Base-by-base conservation (phyloP, 208 protist species). In the Kentomonas sorsogonicus region DNA sequence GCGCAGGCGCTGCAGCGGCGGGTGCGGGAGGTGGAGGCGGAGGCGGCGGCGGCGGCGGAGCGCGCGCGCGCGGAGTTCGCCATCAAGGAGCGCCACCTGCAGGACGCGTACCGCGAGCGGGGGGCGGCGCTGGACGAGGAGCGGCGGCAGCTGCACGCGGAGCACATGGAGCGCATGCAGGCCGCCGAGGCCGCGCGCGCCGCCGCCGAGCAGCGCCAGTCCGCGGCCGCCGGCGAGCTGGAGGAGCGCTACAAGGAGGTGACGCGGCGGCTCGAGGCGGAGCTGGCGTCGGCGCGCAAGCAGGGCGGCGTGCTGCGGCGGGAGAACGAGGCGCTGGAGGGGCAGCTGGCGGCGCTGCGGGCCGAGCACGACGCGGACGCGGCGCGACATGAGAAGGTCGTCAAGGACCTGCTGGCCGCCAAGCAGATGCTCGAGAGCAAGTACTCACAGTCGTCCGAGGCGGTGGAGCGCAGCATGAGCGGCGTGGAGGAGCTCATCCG, bases 91-190 rank as follows among this genome's bases (percentile, higher is more conserved):
- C 67, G 67, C 4, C 69, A 77, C 33, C 66, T 87, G 9, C 53
- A 69, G 5, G 74, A 78, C 20, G 51, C 55, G 15, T 6, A 85
- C 26, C 55, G 59, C 18, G 60, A 52, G 25, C 67, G 67, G 51
- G 77, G 81, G 58, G 60, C 67, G 9, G 71, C 63, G n/a, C 64
- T 88, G 31, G 75, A 86, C 56, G 30, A 66, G 57, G 78, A 89
- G 71, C 69, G 72, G 45, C 55, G 83, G 53, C 60, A 69, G 41
- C 56, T 81, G 25, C 86, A 94, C 70, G 58, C 72, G 23, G 71
- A 77, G 55, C 87, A 91, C 66, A 66, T 86, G 58, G 38, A 59
- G 45, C 63, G 67, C 20, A 55, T 72, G 43, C 60, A 53, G 36
- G 43, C 59, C 61, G 58, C 87, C 23, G 78, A 89, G 68, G 67